Base-by-base conservation (phyloP, 2,329 filamentous ascomycete species). In the Fusarium sp. region DNA sequence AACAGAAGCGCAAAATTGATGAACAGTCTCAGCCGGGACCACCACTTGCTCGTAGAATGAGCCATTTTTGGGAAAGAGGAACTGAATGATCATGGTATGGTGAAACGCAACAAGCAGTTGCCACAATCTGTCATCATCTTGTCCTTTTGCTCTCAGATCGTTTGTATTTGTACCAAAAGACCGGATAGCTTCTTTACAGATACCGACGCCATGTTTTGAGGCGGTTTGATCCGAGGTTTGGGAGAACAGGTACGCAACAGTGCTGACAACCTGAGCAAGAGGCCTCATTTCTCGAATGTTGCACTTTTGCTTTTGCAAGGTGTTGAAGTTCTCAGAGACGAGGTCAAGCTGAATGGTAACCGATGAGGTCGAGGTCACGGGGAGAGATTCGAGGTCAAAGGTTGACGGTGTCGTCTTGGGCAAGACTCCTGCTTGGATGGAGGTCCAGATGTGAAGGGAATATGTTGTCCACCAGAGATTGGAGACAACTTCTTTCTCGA, bases 401-500 rank as follows among this genome's bases (percentile, higher is more conserved):
- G 75, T 73, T 2, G 77, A 76, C 10, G 75, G 76, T 6, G 77
- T 64, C 17, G 74, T 67, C 6, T 68, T 71, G n/a, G 79, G 72
- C 20, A 79, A 75, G 39, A 70, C 67, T 50, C 80, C 80, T 64
- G 78, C 80, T 62, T 84, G 83, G 42, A 83, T 75, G 36, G 78
- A 84, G 11, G 76, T 76, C 83, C 83, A 85, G 13, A 84, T 77
- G 38, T 78, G 81, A n/a, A 83, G 76, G 2, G 82, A 79, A 62
- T 82, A 82, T 3, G 81, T 81, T 8, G 82, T 78, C 83, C 83
- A 85, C 77, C 82, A 83, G 11, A 84, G 73, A 70, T 83, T 83
- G 30, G 81, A 77, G 8, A 82, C 75, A 22, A 84, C 61, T 66
- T 85, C 83, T 63, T 80, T 81, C 66, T 85, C 83, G 13, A 85